These are phyloP conservation scores for Solanum paucissectum DNA, from an alignment of 257 asterid species.

Conservation along the genomic window DNA sequence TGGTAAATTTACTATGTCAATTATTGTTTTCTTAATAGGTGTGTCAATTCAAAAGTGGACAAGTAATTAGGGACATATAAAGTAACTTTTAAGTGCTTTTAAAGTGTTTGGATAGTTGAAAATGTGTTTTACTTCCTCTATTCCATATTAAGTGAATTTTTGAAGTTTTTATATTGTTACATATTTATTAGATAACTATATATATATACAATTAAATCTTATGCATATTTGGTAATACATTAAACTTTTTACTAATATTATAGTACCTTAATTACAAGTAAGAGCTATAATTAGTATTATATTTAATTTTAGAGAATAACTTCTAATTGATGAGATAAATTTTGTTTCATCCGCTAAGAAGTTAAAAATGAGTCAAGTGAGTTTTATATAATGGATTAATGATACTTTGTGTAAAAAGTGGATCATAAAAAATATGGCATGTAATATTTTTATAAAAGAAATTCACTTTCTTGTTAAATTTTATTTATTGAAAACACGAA, in stretches of 20 bases:
- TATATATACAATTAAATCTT: background rate
- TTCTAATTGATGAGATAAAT: background rate
- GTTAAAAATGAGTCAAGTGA: background rate
- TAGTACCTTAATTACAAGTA: background rate
- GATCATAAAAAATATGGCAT: background rate
- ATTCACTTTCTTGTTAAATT: no score
- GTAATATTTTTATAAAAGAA: background rate
- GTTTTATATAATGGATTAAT: background rate
- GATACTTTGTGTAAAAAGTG: background rate
- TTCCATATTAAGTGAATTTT: no score
- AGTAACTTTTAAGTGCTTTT: no score
- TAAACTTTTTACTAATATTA: background rate
- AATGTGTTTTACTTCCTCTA: no score
- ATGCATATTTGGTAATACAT: background rate
- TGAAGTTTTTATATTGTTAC: background rate
- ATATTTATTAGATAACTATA: background rate
- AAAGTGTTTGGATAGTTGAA: no score
- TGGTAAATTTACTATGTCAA: no score
- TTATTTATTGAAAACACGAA: background rate
- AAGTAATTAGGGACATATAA: no score
- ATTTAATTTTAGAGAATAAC: background rate
- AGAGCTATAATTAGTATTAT: background rate
- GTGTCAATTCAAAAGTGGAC: no score
- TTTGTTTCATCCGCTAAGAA: background rate
- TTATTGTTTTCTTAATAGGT: no score